Base-by-base conservation (phyloP, 352 stramenopile genomes). In the Phytopythium oedochilum region DNA sequence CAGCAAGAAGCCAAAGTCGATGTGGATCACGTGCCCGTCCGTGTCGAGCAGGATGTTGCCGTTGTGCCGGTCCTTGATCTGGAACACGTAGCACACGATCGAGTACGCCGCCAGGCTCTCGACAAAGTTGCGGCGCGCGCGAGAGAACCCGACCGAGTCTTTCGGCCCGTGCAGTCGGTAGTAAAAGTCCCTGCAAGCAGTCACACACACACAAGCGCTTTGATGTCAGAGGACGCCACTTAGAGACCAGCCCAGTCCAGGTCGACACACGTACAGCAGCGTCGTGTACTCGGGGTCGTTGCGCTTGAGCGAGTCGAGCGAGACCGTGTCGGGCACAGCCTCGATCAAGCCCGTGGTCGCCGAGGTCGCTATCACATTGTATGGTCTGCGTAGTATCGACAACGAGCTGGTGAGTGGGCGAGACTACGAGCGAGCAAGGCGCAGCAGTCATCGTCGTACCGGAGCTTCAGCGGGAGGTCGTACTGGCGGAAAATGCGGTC, bases 11-110 rank as follows among this genome's bases (percentile, higher is more conserved):
- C 97, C 97, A 72, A 99, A 99, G 75, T 99, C 97, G 57, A 99
- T 99, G 79, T 99, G 96, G 51, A 99, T 94, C 15, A 99, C 71
- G 67, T 98, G 96, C 18, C 97, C 96, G 28, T 95, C 73, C 15
- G 84, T 97, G 73, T 99, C 96, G 38, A 99, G 82, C 60, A 99
- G 89, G 35, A 99, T 98, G 70, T 99, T 99, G 45, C 96, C 97
- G 65, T 99, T 99, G 80, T 99, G 97, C 2, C 96, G 85, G 69
- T 99, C 97, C 67, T 99, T 99, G 60, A 99, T 90, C 60, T 97
- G 91, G 54, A 99, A 86, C 15, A 99, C 79, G 68, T 99, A 99
- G 59, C 87, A 98, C 17, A 99, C 86, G 29, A 99, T 90, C 23
- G 94, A 98, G 71, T 99, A 99, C 36, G 92, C 97, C 0, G 96